phyloP scores from a whole-genome alignment of 2,329 filamentous ascomycete genomes.

The Penicillium sp. region DNA sequence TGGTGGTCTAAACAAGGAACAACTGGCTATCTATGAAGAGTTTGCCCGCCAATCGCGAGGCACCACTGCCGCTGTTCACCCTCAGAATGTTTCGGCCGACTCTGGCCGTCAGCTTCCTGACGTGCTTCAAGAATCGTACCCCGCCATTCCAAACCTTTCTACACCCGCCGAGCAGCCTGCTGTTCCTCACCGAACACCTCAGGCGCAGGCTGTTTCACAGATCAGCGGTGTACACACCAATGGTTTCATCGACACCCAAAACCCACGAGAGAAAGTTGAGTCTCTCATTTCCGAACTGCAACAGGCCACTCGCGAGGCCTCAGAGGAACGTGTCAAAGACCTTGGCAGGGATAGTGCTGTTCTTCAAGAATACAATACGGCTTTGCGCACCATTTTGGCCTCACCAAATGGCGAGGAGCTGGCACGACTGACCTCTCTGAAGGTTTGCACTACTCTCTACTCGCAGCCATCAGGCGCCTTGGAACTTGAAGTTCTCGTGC shows the following conservation, averaged over 20 bases:
- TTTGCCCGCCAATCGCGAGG: constrained; percentile 83
- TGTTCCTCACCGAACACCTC: constrained; percentile 58
- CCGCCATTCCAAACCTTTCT: constrained; percentile 60
- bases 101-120: constrained; percentile 62
- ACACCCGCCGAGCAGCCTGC: constrained; percentile 64
- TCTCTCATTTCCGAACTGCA: constrained; percentile 59
- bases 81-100: constrained; percentile 58
- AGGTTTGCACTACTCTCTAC: constrained; percentile 59
- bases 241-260: constrained; percentile 59
- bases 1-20: constrained; percentile 81
- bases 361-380: constrained; percentile 59
- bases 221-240: constrained; percentile 45
- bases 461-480: constrained; percentile 55
- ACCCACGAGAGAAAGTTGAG: constrained; percentile 54
- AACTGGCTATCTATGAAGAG: constrained; percentile 94
- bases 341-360: constrained; percentile 56
- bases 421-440: constrained; percentile 56
- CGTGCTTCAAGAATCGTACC: constrained; percentile 62
- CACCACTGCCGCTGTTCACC: constrained; percentile 51
- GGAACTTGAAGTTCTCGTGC: constrained; percentile 64
- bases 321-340: constrained; percentile 60
- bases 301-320: constrained; percentile 55
- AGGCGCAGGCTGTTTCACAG: constrained; percentile 43
- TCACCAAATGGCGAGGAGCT: constrained; percentile 59
- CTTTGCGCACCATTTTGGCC: constrained; percentile 54